Base-by-base conservation (phyloP, 768 basidiomycete species). In the Cantharellus anzutake region DNA sequence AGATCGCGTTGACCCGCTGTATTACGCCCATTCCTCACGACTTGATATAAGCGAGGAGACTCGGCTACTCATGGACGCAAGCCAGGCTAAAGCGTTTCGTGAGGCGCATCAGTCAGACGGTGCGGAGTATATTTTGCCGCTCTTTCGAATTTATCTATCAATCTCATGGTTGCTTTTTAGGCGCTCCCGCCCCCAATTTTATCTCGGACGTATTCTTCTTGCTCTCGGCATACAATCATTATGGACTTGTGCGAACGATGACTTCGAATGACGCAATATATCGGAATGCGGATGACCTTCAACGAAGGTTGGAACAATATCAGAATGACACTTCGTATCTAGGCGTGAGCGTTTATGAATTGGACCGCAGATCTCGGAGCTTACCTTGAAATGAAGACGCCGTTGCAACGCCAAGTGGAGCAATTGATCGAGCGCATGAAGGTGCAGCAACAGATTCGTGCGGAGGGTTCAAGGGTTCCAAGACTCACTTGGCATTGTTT, bases 181-280 rank as follows among this genome's bases (percentile, higher is more conserved):
- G 20, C 20, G 20, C 20, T 29, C 68, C 79, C 2, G 68, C 82
- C 3, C 82, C 86, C 2, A 96, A 96, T 68, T 99, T 99, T 70
- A 90, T 97, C 63, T 90, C 94, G 3, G 84, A 97, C 51, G 80
- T 96, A 20, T 98, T 97, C 74, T 97, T 87, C 73, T 76, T 97
- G 51, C 76, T 84, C 4, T 78, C 87, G 55, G 84, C 90, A 0
- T 85, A 84, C 75, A 83, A 86, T 59, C 94, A 99, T 71, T 84
- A 90, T 60, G 94, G 93, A 2, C 79, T 86, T 62, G 76, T 86
- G 64, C 83, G 79, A 68, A 88, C 90, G 0, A 83, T 93, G 51
- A 81, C 81, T 44, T 81, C 77, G 3, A 83, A 81, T 64, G 82
- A 81, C 40, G 66, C 68, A 4, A 67, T 71, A 11, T 68, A 69